These are phyloP conservation scores for Coriolopsis trogii DNA, from an alignment of 1,284 basidiomycete species.

Conservation along the genomic window DNA sequence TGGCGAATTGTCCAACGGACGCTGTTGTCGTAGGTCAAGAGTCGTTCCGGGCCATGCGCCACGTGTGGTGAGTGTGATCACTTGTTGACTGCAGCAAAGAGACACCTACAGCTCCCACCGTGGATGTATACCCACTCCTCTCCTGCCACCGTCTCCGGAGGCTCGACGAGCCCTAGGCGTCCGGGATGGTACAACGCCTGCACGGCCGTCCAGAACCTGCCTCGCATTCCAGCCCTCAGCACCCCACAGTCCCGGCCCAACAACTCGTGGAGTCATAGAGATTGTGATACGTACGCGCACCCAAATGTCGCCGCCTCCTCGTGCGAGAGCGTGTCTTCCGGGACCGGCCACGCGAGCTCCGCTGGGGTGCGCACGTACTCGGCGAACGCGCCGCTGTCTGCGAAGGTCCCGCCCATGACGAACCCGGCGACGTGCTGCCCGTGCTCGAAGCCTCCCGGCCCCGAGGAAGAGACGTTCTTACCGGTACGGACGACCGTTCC, in stretches of 20 bases:
- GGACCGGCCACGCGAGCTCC: slow-evolving; percentile 37
- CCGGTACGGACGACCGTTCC: slow-evolving; percentile 29
- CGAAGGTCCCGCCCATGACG: slow-evolving; percentile 28
- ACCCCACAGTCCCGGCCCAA: background rate
- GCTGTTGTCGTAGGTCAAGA: slow-evolving; percentile 10
- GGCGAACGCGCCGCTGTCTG: slow-evolving; percentile 39
- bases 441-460: too few species aligned
- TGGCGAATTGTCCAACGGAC: slow-evolving; percentile 44
- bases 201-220: slow-evolving; percentile 38
- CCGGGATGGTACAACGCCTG: slow-evolving; percentile 37
- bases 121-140: slow-evolving; percentile 34
- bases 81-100: background rate
- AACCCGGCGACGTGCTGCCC: slow-evolving; percentile 34
- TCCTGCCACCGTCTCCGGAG: slow-evolving; percentile 19
- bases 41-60: background rate
- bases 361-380: slow-evolving; percentile 42
- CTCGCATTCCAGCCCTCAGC: too few species aligned
- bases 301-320: slow-evolving; percentile 45
- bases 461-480: slow-evolving; percentile 19
- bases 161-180: slow-evolving; percentile 30
- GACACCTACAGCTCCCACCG: slow-evolving; percentile 34
- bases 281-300: slow-evolving; percentile 32
- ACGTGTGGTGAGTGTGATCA: background rate
- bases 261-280: background rate
- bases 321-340: slow-evolving; percentile 29